Conservation (phyloP, 371 early-diverging fungal species). For the Catenaria anguillulae region DNA sequence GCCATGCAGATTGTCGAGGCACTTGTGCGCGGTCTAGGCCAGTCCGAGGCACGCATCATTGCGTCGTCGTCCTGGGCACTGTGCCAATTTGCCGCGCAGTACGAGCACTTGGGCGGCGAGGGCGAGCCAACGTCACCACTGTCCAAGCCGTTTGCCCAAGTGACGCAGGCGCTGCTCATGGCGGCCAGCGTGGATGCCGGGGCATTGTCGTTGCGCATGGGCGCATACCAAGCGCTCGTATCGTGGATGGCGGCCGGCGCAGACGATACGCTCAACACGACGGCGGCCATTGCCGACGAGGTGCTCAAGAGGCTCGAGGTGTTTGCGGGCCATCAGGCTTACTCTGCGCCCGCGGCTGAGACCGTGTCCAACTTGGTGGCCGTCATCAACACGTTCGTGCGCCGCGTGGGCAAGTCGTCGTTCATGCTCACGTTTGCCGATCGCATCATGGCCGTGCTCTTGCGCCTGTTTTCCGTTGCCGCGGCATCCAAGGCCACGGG, state of each 20-base stretch:
- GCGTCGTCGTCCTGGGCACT: slow-evolving; percentile 86
- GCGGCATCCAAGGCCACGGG: slow-evolving; percentile 33
- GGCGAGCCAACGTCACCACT: slow-evolving; percentile 40
- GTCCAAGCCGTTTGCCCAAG: slow-evolving; percentile 63
- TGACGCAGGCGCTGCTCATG: slow-evolving; percentile 54
- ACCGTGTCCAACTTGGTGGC: slow-evolving; percentile 77
- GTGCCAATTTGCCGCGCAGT: slow-evolving; percentile 71
- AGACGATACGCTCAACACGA: slow-evolving; percentile 55
- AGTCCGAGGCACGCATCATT: slow-evolving; percentile 63
- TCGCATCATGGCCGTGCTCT: slow-evolving; percentile 67
- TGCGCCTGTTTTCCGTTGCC: slow-evolving; percentile 32
- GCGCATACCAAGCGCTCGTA: slow-evolving; percentile 84
- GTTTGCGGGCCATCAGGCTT: slow-evolving; percentile 48
- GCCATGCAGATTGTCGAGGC: slow-evolving; percentile 59
- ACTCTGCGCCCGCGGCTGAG: slow-evolving; percentile 65
- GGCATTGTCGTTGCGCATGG: slow-evolving; percentile 70
- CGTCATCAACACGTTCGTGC: slow-evolving; percentile 64
- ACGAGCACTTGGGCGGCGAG: slow-evolving; percentile 32
- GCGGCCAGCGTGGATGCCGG: slow-evolving; percentile 47
- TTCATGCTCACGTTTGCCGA: slow-evolving; percentile 60
- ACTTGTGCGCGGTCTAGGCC: slow-evolving; percentile 61
- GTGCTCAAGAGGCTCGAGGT: slow-evolving; percentile 62
- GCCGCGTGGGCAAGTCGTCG: slow-evolving; percentile 37
- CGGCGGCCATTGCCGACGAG: slow-evolving; percentile 50
- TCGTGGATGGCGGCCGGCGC: slow-evolving; percentile 51